Percentiles rank a stretch among this genome's conserved stretches.
These are phyloP conservation scores for Candida wancherniae DNA, from an alignment of 805 yeast genomes.

Conservation along the genomic window DNA sequence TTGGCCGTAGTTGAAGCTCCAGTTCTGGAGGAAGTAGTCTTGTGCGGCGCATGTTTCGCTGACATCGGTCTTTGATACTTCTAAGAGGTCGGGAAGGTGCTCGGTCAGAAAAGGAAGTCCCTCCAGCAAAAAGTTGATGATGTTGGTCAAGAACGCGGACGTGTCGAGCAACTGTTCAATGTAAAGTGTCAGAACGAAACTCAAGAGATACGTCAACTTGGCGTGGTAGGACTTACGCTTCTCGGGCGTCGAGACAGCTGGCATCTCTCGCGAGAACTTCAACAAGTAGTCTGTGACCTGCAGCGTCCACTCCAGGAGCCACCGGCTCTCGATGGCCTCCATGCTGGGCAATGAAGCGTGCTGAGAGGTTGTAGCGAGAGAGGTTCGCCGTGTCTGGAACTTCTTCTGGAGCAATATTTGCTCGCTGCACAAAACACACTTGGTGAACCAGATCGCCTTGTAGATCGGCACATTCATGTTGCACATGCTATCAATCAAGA, in stretches of 20 bases:
- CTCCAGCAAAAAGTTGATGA: constrained; percentile 47
- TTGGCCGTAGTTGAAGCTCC: constrained; percentile 31
- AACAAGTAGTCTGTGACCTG: constrained; percentile 64
- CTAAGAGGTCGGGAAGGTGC: constrained; percentile 21
- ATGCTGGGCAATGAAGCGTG: constrained; percentile 9
- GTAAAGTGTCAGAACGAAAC: constrained; percentile 60
- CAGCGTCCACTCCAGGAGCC: constrained; percentile 89
- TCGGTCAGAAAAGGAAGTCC: constrained; percentile 28
- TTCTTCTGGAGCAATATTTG: constrained; percentile 30
- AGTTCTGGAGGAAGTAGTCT: constrained; percentile 1
- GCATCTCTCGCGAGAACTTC: constrained; percentile 42
- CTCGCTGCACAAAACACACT: constrained; percentile 73
- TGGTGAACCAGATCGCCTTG: constrained; percentile 89
- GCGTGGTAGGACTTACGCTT: constrained; percentile 39
- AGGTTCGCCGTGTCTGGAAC: constrained; percentile 18
- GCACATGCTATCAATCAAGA: constrained; percentile 69
- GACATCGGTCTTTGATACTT: constrained; percentile 13
- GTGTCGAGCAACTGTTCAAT: constrained; percentile 64
- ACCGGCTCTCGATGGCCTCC: constrained; percentile 44
- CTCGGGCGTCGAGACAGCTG: constrained; percentile 21
- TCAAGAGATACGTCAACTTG: constrained; percentile 55
- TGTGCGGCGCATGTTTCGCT: constrained; percentile 20
- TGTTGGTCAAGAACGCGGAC: constrained; percentile 57
- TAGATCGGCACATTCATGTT: constrained; percentile 62
- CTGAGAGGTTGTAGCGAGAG: too few relatives aligned